These are phyloP conservation scores for Aspergillus baeticus DNA, from an alignment of 495 filamentous ascomycete species.

Conservation along the genomic window DNA sequence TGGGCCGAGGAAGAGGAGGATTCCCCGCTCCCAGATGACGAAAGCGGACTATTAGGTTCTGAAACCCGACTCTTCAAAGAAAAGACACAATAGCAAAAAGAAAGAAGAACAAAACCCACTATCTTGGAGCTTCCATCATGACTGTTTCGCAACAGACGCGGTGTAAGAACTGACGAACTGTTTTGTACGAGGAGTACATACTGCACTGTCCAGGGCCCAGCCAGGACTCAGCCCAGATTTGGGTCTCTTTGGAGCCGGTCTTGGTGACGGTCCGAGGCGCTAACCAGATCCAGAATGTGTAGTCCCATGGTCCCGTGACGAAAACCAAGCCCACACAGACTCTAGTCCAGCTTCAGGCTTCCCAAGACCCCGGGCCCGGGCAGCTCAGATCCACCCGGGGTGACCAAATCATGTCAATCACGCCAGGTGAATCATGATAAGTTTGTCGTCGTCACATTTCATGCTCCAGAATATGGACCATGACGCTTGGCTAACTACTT, in stretches of 20 bases:
- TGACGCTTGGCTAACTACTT: conserved; percentile 1
- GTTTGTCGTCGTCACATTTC: background rate
- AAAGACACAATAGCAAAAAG: background rate
- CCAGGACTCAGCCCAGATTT: background rate
- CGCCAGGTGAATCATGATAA: background rate
- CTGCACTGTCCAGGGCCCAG: background rate
- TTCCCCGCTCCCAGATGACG: conserved; percentile 2
- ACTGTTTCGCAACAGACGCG: conserved; percentile 8
- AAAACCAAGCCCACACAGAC: background rate
- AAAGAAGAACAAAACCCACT: conserved; percentile 4
- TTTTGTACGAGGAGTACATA: conserved; percentile 3
- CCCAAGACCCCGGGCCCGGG: background rate
- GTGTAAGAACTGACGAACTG: conserved; percentile 1
- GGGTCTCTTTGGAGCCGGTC: conserved; percentile 4
- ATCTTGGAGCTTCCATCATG: conserved; percentile 1
- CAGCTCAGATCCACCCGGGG: background rate
- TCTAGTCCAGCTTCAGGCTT: background rate
- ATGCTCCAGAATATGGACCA: background rate
- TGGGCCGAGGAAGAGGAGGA: background rate
- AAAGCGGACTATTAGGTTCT: conserved; percentile 8
- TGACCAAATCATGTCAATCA: background rate
- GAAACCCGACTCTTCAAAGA: conserved; percentile 2
- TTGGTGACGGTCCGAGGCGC: conserved; percentile 14
- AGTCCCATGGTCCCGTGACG: conserved; percentile 3
- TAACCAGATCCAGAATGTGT: conserved; percentile 23